A percentile compares a stretch with the other conserved stretches of the same genome.
phyloP scores from a whole-genome alignment of 352 stramenopile species.

The Globisporangium middletonii region DNA sequence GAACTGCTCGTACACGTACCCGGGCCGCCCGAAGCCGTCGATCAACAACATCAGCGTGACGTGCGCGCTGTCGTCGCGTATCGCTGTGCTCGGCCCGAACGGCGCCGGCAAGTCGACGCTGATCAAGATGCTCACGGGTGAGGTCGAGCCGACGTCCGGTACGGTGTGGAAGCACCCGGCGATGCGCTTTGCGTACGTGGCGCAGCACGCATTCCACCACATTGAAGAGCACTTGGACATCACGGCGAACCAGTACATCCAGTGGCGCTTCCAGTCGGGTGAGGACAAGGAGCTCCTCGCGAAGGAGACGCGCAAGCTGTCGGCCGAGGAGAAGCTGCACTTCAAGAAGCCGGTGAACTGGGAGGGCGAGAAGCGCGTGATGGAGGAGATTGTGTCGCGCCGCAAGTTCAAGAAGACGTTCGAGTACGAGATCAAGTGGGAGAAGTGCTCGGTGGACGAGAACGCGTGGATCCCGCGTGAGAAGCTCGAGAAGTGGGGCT shows the following conservation, averaged over 20 bases:
- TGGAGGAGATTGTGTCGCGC: conserved; percentile 90
- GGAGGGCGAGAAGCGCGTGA: conserved; percentile 86
- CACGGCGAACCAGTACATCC: conserved; percentile 95
- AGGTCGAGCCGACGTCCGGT: conserved; percentile 68
- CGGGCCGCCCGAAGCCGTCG: conserved; percentile 65
- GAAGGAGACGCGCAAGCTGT: conserved; percentile 89
- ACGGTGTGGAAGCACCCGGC: conserved; percentile 82
- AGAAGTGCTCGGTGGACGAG: conserved; percentile 90
- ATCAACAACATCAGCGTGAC: conserved; percentile 82
- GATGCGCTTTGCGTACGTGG: conserved; percentile 94
- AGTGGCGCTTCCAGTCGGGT: conserved; percentile 94
- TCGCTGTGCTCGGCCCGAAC: conserved; percentile 85
- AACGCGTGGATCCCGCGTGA: conserved; percentile 94
- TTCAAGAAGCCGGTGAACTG: conserved; percentile 95
- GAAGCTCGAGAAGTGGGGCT: conserved; percentile 96
- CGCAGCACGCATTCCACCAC: conserved; percentile 97
- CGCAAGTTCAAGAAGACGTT: conserved; percentile 93
- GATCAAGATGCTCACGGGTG: conserved; percentile 92
- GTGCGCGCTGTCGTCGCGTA: conserved; percentile 74
- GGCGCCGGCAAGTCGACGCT: conserved; percentile 95
- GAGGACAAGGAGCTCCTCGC: conserved; percentile 90
- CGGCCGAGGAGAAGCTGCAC: conserved; percentile 90
- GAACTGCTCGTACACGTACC: conserved; percentile 84
- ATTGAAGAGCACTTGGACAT: conserved; percentile 96
- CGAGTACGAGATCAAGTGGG: conserved; percentile 98